Conservation (phyloP, 768 basidiomycete genomes). For the Ephemerocybe angulata region DNA sequence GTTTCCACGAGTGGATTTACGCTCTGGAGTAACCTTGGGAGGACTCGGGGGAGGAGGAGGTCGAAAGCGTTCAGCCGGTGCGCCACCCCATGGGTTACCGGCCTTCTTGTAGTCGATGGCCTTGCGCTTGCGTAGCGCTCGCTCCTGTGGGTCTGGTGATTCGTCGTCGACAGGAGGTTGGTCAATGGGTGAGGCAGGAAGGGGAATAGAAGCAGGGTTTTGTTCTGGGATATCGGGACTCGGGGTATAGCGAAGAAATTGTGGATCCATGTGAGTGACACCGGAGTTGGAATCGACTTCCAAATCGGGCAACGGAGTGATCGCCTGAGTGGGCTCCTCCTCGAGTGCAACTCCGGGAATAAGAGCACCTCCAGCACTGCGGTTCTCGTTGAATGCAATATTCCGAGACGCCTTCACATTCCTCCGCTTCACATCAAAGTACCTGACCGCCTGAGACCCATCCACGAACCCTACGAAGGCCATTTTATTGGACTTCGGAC, state of each 20-base stretch:
- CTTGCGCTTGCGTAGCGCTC: too few species aligned
- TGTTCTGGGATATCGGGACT: not conserved
- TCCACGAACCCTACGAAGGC: slow-evolving; percentile 13
- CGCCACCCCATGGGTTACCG: too few species aligned
- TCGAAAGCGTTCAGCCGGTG: too few species aligned
- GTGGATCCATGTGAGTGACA: not conserved
- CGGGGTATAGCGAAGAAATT: not conserved
- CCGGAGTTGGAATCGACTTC: not conserved
- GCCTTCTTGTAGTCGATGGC: too few species aligned
- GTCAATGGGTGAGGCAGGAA: not conserved
- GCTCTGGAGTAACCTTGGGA: too few species aligned
- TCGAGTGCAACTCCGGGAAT: not conserved
- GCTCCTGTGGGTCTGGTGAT: too few species aligned
- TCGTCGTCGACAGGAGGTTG: not conserved
- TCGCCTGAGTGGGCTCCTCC: too few species aligned
- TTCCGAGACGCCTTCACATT: slow-evolving; percentile 23
- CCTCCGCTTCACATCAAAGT: slow-evolving; percentile 18
- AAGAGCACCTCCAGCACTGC: slow-evolving; percentile 9
- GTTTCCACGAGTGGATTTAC: too few species aligned
- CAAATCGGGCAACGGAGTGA: not conserved
- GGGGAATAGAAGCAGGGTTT: too few species aligned
- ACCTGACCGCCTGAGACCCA: slow-evolving; percentile 20
- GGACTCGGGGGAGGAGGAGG: too few species aligned
- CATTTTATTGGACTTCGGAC: slow-evolving; percentile 13
- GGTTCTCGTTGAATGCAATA: slow-evolving; percentile 22